phyloP scores from a whole-genome alignment of 371 early-diverging fungal genomes.

The Rhizopus microsporus region DNA sequence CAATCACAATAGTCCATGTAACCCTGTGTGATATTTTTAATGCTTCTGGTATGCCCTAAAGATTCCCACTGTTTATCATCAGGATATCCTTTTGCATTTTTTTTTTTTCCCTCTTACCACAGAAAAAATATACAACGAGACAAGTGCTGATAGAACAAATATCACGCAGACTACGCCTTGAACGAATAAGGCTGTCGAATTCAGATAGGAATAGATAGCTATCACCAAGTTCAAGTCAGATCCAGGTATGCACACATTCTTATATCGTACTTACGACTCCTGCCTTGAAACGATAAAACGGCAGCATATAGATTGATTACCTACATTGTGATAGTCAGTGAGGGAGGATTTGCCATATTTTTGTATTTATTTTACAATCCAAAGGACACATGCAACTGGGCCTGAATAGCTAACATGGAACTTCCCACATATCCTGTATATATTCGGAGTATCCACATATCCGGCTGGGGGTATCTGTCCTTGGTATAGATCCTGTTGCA shows the following conservation, averaged over 20 bases:
- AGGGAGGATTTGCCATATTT: background rate
- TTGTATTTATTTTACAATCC: slow-evolving; percentile 7
- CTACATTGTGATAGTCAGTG: background rate
- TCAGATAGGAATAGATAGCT: slow-evolving; percentile 44
- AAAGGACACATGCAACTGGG: slow-evolving; percentile 9
- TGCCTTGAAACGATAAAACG: slow-evolving; percentile 11
- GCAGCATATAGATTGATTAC: slow-evolving; percentile 8
- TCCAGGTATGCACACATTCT: too few species aligned
- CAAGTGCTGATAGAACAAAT: slow-evolving; percentile 31
- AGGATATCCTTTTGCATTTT: slow-evolving; percentile 52
- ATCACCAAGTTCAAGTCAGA: background rate
- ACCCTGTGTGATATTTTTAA: slow-evolving; percentile 21
- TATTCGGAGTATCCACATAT: too few species aligned
- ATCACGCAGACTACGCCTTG: slow-evolving; percentile 36
- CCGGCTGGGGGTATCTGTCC: background rate
- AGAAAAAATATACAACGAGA: slow-evolving; percentile 32
- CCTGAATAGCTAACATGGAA: slow-evolving; percentile 7
- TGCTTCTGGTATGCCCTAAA: slow-evolving; percentile 14
- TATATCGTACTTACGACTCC: slow-evolving; percentile 10
- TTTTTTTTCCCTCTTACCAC: slow-evolving; percentile 30
- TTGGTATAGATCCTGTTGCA: background rate
- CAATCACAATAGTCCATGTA: slow-evolving; percentile 20
- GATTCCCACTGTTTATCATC: slow-evolving; percentile 26
- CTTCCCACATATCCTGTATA: slow-evolving; percentile 1
- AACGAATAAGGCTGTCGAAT: slow-evolving; percentile 24